Conservation (phyloP, 179 eudicot genomes). For the Gypsophila paniculata region DNA sequence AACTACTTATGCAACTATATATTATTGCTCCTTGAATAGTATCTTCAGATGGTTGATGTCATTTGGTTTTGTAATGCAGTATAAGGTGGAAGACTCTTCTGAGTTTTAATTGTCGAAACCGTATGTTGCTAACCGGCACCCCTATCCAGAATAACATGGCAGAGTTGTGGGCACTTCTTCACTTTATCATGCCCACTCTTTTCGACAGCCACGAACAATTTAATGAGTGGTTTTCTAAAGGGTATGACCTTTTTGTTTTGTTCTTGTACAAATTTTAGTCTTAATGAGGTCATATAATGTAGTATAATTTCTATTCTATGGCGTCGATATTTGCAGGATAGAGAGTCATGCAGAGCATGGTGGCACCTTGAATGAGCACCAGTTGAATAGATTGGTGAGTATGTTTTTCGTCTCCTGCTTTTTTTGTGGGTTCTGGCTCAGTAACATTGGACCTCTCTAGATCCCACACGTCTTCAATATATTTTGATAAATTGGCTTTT, state of each 20-base stretch:
- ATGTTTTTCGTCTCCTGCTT: neutral
- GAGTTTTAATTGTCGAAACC: conserved; percentile 92
- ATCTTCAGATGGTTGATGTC: neutral
- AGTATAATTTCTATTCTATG: conserved; percentile 16
- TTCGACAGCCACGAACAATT: conserved; percentile 95
- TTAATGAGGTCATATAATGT: neutral
- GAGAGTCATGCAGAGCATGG: conserved; percentile 99
- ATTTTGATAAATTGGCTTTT: neutral
- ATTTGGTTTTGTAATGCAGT: conserved; percentile 47
- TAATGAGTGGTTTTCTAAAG: conserved; percentile 97
- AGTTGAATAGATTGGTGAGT: conserved; percentile 93
- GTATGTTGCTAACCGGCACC: conserved; percentile 89
- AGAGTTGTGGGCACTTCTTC: conserved; percentile 89
- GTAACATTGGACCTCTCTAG: neutral
- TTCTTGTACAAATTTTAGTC: conserved; percentile 7
- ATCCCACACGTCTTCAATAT: neutral
- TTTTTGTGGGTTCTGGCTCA: neutral
- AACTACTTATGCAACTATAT: no score
- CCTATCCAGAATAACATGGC: conserved; percentile 97
- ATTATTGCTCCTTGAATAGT: neutral
- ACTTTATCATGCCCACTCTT: conserved; percentile 90
- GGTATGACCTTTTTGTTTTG: conserved; percentile 44
- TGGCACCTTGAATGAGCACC: conserved; percentile 97
- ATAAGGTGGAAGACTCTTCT: conserved; percentile 99
- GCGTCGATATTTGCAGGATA: conserved; percentile 49